These are phyloP conservation scores for Kuraishia molischiana DNA, from an alignment of 805 yeast species.

Conservation along the genomic window DNA sequence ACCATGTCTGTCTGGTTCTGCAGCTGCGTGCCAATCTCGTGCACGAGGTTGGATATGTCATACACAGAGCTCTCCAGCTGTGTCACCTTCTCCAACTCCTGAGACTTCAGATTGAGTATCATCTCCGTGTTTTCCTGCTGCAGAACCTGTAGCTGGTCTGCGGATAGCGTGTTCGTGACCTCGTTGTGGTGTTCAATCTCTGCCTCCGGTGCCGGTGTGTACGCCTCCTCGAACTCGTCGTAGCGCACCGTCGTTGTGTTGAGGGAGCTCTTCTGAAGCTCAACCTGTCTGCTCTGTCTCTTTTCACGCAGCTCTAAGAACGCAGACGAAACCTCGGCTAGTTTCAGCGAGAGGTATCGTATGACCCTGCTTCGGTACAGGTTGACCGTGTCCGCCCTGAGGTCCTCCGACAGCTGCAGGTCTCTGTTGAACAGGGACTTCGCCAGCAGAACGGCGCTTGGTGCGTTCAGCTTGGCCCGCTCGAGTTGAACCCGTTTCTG, in stretches of 20 bases:
- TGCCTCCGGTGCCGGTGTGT: slow-evolving; percentile 4
- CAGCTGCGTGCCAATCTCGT: slow-evolving; percentile 66
- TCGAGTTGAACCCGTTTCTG: slow-evolving; percentile 24
- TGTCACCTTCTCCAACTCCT: slow-evolving; percentile 50
- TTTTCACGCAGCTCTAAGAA: slow-evolving; percentile 42
- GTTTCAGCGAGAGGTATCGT: slow-evolving; percentile 33
- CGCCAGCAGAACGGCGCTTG: background rate
- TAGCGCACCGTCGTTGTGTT: slow-evolving; percentile 15
- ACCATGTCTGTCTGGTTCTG: slow-evolving; percentile 66
- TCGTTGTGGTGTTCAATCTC: slow-evolving; percentile 25
- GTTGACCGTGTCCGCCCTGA: slow-evolving; percentile 27
- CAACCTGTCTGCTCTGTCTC: slow-evolving; percentile 31
- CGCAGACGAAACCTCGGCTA: slow-evolving; percentile 29
- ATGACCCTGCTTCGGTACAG: slow-evolving; percentile 39
- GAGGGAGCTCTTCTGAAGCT: slow-evolving; percentile 21
- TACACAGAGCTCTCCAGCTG: slow-evolving; percentile 51
- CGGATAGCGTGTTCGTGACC: slow-evolving; percentile 24
- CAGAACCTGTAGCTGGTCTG: slow-evolving; percentile 48
- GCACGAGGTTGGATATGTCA: slow-evolving; percentile 68
- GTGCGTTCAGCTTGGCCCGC: slow-evolving; percentile 7
- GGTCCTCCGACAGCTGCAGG: slow-evolving; percentile 18
- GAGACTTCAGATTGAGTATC: slow-evolving; percentile 41
- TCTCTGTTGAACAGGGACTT: slow-evolving; percentile 16
- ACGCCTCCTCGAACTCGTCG: slow-evolving; percentile 7
- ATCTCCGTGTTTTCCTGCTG: slow-evolving; percentile 50